Percentiles rank a stretch among this genome's conserved stretches.
Evolutionary conservation across 78 protist genomes (phyloP).

Genomic region (Emiliania huxleyi): DNA sequence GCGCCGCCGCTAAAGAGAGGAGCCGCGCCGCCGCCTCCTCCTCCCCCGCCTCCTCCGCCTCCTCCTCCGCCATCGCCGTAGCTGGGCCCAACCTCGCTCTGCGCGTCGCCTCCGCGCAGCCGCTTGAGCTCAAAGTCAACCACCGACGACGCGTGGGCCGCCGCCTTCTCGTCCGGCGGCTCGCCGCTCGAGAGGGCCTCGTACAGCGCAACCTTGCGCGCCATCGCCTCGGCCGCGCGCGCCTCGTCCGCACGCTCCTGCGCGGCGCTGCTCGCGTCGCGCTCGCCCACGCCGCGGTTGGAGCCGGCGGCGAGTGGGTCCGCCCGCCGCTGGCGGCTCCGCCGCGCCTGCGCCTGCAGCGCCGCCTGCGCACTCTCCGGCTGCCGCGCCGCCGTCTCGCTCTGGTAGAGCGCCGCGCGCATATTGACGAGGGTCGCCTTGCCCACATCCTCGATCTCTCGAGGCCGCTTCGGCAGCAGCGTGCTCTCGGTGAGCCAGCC

Average conservation of each 20-base stretch:
- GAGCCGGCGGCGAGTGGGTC: background rate
- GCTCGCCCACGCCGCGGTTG: background rate
- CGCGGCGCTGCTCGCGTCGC: background rate
- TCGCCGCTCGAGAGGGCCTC: background rate
- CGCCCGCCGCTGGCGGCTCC: background rate
- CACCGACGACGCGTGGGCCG: background rate
- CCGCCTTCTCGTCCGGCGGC: background rate
- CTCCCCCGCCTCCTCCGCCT: background rate
- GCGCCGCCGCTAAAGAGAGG: background rate
- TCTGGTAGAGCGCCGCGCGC: background rate
- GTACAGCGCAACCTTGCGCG: background rate
- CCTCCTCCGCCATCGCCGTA: background rate
- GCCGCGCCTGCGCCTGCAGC: background rate
- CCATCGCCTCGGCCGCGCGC: background rate
- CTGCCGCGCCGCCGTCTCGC: background rate
- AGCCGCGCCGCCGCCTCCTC: background rate
- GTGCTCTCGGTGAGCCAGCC: background rate
- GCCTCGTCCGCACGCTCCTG: background rate
- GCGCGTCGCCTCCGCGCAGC: too few species aligned
- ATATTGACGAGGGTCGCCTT: background rate
- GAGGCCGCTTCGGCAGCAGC: background rate
- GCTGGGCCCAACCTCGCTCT: too few species aligned
- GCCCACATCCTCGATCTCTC: slow-evolving; percentile 6
- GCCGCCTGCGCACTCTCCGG: background rate
- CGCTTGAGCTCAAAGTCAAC: slow-evolving; percentile 8